Evolutionary conservation across 176 grass and related monocot species (phyloP), one percentile per base, ranked within the genome.

Genomic region (Microstegium vimineum): DNA sequence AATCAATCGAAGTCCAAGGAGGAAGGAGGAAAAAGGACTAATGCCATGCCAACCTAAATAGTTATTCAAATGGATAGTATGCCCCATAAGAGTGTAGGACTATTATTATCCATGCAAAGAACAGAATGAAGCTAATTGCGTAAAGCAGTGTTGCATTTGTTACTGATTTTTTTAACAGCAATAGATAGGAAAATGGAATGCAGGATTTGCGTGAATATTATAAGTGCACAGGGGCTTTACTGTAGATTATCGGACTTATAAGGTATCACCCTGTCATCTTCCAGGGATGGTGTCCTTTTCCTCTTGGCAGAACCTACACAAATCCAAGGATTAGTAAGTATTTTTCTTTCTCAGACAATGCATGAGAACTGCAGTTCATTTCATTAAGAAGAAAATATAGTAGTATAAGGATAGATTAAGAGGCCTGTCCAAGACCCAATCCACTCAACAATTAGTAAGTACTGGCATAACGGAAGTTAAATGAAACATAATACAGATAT

Each of bases 231-330:
- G 35, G 61, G 31, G 28, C 33, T 81, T 75, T 87, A 97, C 94
- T 90, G 88, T 68, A 80, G 80, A 63, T 93, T 92, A 82, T 89
- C 80, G 14, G 77, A 26, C 70, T 84, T 86, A 33, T 73, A 52
- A 35, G 77, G 60, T 47, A 77, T 10, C 51, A 82, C 66, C 79
- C 72, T 93, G 49, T 86, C 89, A 79, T 86, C 85, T 57, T 98
- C 88, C 31, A 89, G 10, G 42, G 69, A 86, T 59, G 89, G 79
- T 71, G 83, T 60, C 75, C 71, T 93, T 90, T 92, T 98, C 86
- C 90, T 89, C 88, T 98, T 98, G 15, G 62, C 38, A 43, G 86
- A 90, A 83, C 84, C 95, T 94, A 85, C 5, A 85, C 41, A 56
- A 54, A 82, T 27, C 26, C 22, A 85, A 46, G 36, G 3, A 43